Base-by-base conservation (phyloP, 805 yeast genomes). In the Saccharomycopsis amapae region DNA sequence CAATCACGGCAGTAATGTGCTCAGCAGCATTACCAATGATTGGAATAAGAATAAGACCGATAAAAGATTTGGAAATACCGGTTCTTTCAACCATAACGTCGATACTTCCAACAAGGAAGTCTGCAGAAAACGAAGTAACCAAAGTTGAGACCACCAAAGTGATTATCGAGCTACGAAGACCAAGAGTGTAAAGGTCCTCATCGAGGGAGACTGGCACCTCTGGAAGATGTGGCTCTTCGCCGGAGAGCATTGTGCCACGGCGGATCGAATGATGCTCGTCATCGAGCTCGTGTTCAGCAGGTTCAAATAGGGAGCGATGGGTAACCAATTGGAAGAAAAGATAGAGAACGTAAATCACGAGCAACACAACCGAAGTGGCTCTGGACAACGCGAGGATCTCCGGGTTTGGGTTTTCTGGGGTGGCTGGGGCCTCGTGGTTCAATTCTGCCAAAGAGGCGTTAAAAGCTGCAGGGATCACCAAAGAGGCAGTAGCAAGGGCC, bases 21-120 rank as follows among this genome's bases (percentile, higher is more conserved):
- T 93, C 98, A 10, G 97, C 97, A 2, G 98, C 98, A 58, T 93
- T 93, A 46, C 97, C 98, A 23, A 93, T 97, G 52, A 93, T 90
- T 34, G 98, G 98, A 52, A 93, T 82, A 38, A 93, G 78, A 55
- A 93, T 82, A 55, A 93, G 71, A 62, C 97, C 97, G 58, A 93
- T 87, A 58, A 93, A 93, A 0, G 97, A 88, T 73, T 90, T 89
- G 37, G 96, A 85, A 45, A 93, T 71, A 3, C 96, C 96, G 2
- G 95, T 78, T 25, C 78, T 67, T 48, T 70, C 85, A 31, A 93
- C 97, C 53, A 90, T 78, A 47, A 76, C 83, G 65, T 93, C 97
- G 57, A 93, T 93, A 19, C 96, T 82, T 23, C 94, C 93, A 42
- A 93, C 98, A 49, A 93, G 73, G 64, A 76, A 85, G 64, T 93